A percentile compares a stretch with the other conserved stretches of the same genome.
phyloP scores from a whole-genome alignment of 176 grass and related monocot species.

The Eleusine coracana region DNA sequence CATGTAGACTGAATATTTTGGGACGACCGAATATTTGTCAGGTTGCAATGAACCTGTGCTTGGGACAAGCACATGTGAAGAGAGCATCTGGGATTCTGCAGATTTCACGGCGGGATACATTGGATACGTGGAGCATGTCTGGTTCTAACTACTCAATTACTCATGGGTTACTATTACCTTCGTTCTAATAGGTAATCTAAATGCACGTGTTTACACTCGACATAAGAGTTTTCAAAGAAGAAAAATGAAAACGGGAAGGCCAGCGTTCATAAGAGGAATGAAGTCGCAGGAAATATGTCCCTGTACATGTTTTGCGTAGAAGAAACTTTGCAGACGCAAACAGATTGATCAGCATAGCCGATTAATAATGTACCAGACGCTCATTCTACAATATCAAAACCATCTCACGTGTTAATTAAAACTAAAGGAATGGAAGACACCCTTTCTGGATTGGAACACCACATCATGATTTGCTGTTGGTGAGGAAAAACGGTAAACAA shows the following conservation, averaged over 20 bases:
- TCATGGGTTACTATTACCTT: neutral
- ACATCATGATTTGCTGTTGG: conserved; percentile 18
- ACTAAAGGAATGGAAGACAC: neutral
- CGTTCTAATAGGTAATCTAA: neutral
- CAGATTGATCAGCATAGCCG: neutral
- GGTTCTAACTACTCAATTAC: neutral
- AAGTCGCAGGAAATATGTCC: neutral
- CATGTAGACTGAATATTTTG: conserved; percentile 29
- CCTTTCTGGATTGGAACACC: neutral
- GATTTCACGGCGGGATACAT: conserved; percentile 20
- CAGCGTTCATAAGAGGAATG: neutral
- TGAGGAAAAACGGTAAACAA: conserved; percentile 25
- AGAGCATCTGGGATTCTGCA: neutral
- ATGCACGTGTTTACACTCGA: neutral
- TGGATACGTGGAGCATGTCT: neutral
- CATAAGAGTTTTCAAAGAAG: neutral
- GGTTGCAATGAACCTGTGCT: neutral
- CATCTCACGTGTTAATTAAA: conserved; percentile 9
- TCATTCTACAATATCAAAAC: conserved; percentile 1
- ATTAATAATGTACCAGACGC: neutral
- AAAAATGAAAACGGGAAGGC: neutral
- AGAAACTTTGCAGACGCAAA: neutral
- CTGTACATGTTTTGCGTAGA: neutral
- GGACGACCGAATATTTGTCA: conserved; percentile 30
- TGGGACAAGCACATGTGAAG: conserved; percentile 30